phyloP scores from a whole-genome alignment of 164 flowering plant species.

The Chimonanthus salicifolius region DNA sequence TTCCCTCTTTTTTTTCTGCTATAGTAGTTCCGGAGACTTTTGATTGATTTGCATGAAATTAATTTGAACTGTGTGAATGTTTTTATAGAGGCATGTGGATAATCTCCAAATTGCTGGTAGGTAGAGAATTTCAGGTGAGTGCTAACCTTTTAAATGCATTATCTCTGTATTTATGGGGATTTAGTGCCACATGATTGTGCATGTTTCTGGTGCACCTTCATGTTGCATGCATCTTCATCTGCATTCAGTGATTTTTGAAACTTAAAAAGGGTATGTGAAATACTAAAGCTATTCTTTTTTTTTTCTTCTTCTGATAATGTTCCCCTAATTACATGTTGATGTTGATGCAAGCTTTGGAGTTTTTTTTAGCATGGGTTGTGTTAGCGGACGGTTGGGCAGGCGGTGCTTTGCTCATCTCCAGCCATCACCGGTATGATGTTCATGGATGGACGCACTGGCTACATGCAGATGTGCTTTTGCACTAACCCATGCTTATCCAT shows the following conservation, averaged over 20 bases:
- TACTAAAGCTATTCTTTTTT: too few relatives aligned
- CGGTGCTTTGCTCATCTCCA: background rate
- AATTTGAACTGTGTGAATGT: constrained; percentile 56
- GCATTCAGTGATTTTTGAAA: background rate
- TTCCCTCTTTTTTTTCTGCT: constrained; percentile 2
- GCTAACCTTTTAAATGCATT: constrained; percentile 32
- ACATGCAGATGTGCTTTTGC: background rate
- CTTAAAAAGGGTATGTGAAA: constrained; percentile 1
- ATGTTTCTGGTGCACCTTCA: background rate
- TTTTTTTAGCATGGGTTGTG: background rate
- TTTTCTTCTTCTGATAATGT: background rate
- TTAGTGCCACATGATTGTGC: background rate
- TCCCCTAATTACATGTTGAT: background rate
- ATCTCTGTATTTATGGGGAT: background rate
- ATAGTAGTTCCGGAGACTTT: constrained; percentile 20
- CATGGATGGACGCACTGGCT: constrained; percentile 5
- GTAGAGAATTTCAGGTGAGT: constrained; percentile 90
- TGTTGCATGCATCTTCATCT: background rate
- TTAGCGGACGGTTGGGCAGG: constrained; percentile 5
- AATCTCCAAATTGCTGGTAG: constrained; percentile 80
- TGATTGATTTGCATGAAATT: constrained; percentile 35
- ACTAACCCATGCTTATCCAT: background rate
- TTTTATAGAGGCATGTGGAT: constrained; percentile 91
- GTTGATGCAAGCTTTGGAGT: background rate
- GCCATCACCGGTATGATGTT: constrained; percentile 4